Evolutionary conservation across 1,139 yeast genomes (phyloP).

Genomic region (Taiozyma sp.): DNA sequence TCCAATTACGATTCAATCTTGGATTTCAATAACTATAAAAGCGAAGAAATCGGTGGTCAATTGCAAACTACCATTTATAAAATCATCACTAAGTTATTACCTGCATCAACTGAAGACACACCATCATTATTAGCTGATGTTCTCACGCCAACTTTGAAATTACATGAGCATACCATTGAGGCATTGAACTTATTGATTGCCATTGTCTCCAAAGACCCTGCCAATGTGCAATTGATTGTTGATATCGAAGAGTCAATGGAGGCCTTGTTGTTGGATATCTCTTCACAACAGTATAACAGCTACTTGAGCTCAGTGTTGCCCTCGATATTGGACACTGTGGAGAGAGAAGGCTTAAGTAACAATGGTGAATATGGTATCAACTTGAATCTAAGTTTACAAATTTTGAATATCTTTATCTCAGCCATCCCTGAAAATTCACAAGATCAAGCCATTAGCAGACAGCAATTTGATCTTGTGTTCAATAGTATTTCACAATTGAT

Average conservation of each 20-base stretch:
- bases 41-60: constrained; percentile 12
- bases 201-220: constrained; percentile 69
- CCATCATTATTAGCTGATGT: constrained; percentile 75
- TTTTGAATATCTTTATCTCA: constrained; percentile 51
- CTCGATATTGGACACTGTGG: constrained; percentile 15
- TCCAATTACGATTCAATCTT: constrained; percentile 50
- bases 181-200: constrained; percentile 53
- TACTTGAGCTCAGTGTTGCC: constrained; percentile 30
- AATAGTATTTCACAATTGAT: constrained; percentile 50
- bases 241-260: constrained; percentile 62
- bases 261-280: constrained; percentile 47
- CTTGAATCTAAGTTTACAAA: constrained; percentile 61
- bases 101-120: constrained; percentile 77
- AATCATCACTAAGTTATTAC: constrained; percentile 41
- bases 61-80: constrained; percentile 35
- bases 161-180: constrained; percentile 35
- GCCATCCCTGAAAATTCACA: constrained; percentile 17
- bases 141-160: constrained; percentile 48
- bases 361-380: constrained; percentile 30
- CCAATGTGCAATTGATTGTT: constrained; percentile 60
- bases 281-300: constrained; percentile 38
- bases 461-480: constrained; percentile 47
- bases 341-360: constrained; percentile 8
- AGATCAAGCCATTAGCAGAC: constrained; percentile 28
- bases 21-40: constrained; percentile 29